Conservation (phyloP, 2,329 filamentous ascomycete species). For the Penicillium sclerotiorum region DNA sequence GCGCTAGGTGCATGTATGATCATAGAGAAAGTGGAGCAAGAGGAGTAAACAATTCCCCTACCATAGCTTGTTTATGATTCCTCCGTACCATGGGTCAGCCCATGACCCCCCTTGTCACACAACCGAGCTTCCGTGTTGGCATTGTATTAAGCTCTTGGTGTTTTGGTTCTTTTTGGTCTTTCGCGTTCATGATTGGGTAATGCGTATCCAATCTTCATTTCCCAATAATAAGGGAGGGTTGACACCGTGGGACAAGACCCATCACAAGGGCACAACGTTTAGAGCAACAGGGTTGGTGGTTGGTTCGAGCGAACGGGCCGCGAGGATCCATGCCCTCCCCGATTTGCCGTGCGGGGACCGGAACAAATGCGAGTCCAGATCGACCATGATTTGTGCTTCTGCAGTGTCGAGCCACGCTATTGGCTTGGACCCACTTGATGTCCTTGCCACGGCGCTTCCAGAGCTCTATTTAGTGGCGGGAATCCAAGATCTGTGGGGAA, state of each 20-base stretch:
- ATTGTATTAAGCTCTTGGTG: too few relatives aligned
- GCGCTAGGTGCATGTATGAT: not conserved
- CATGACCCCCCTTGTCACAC: conserved; percentile 3
- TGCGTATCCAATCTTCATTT: conserved; percentile 1
- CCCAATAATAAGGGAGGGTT: not conserved
- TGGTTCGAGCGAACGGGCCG: conserved; percentile 18
- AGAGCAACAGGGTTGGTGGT: conserved; percentile 11
- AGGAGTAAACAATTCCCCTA: not conserved
- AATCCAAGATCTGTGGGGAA: not conserved
- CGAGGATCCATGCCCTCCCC: conserved; percentile 27
- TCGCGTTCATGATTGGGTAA: conserved; percentile 5
- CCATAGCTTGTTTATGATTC: too few relatives aligned
- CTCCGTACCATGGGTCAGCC: not conserved
- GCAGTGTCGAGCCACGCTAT: conserved; percentile 3
- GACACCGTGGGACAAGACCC: conserved; percentile 3
- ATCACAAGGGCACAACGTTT: conserved; percentile 14
- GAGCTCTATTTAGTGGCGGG: conserved; percentile 20
- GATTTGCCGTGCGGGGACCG: conserved; percentile 25
- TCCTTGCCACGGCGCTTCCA: conserved; percentile 27
- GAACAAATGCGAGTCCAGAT: conserved; percentile 43
- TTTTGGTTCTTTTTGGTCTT: too few relatives aligned
- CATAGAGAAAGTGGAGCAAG: not conserved
- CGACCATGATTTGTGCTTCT: conserved; percentile 4
- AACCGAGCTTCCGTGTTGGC: not conserved
- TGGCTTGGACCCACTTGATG: conserved; percentile 1